A percentile compares a stretch with the other conserved stretches of the same genome.
Conservation (phyloP, 495 filamentous ascomycete species). For the Letharia columbiana region DNA sequence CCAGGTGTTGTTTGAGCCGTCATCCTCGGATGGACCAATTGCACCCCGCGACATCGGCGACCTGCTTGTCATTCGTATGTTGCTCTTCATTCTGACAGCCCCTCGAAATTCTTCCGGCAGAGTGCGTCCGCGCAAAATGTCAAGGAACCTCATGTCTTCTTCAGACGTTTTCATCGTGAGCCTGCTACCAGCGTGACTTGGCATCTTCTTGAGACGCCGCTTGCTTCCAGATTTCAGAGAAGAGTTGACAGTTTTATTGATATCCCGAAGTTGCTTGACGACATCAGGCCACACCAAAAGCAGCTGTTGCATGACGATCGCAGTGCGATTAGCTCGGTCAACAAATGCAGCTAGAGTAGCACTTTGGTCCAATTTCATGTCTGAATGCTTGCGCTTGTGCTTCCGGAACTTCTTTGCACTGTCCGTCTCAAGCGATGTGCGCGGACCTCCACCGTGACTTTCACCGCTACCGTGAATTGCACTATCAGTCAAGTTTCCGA, state of each 20-base stretch:
- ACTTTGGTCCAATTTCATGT: constrained; percentile 21
- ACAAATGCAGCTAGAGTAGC: constrained; percentile 23
- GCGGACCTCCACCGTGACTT: constrained; percentile 32
- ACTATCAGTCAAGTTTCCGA: constrained; percentile 46
- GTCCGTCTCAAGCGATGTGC: constrained; percentile 33
- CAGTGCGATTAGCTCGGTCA: constrained; percentile 45
- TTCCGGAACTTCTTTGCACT: constrained; percentile 27
- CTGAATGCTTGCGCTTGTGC: constrained; percentile 16
- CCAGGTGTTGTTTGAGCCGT: not conserved
- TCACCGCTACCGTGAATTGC: constrained; percentile 32
- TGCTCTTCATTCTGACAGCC: constrained; percentile 16
- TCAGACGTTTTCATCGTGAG: constrained; percentile 16
- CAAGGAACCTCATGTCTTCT: constrained; percentile 19
- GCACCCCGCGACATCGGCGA: constrained; percentile 15
- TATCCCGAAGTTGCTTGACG: constrained; percentile 37
- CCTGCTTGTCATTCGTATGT: constrained; percentile 18
- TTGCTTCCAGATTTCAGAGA: constrained; percentile 1
- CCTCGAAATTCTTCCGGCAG: constrained; percentile 9
- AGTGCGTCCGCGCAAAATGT: constrained; percentile 15
- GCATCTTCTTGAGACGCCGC: constrained; percentile 3
- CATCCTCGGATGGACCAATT: constrained; percentile 3
- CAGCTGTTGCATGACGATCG: constrained; percentile 49
- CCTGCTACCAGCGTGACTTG: constrained; percentile 13
- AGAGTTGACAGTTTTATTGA: constrained; percentile 4
- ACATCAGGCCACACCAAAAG: constrained; percentile 51